Evolutionary conservation across 208 protist genomes (phyloP).

Genomic region (Herpetomonas samuelpessoai): DNA sequence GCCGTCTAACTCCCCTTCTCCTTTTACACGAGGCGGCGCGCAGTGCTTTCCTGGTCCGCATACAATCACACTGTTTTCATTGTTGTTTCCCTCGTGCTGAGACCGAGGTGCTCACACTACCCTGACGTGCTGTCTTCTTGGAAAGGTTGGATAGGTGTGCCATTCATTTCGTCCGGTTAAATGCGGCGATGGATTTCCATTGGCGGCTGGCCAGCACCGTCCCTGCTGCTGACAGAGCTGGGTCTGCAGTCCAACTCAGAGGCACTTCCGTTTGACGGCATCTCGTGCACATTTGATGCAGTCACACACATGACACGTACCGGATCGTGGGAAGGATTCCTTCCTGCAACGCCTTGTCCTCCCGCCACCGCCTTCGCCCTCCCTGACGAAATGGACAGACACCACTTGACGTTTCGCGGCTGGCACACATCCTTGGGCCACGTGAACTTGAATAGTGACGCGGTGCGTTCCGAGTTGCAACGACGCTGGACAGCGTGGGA

Average conservation of each 20-base stretch:
- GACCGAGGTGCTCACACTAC: too few relatives aligned
- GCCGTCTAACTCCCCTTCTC: too few relatives aligned
- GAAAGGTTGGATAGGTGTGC: too few relatives aligned
- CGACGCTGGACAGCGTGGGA: constrained; percentile 60
- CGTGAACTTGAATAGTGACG: constrained; percentile 63
- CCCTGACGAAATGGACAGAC: constrained; percentile 57
- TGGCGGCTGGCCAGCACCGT: constrained; percentile 80
- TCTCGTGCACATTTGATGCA: constrained; percentile 79
- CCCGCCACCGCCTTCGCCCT: constrained; percentile 17
- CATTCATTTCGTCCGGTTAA: too few relatives aligned
- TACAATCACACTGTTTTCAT: too few relatives aligned
- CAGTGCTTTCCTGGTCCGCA: too few relatives aligned
- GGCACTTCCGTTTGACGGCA: constrained; percentile 73
- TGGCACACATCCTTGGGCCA: constrained; percentile 84
- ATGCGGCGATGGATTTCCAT: constrained; percentile 83
- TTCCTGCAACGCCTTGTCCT: not conserved
- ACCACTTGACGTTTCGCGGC: constrained; percentile 74
- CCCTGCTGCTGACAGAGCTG: constrained; percentile 76
- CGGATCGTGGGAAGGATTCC: too few relatives aligned
- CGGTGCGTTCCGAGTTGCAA: constrained; percentile 44
- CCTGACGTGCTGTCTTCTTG: constrained; percentile 3
- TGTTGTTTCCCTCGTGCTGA: too few relatives aligned
- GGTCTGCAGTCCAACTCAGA: constrained; percentile 40
- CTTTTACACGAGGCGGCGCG: too few relatives aligned
- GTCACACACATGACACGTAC: not conserved